A percentile compares a stretch with the other conserved stretches of the same genome.
These are phyloP conservation scores for Suhomyces sp. DNA, from an alignment of 805 yeast genomes.

Conservation along the genomic window DNA sequence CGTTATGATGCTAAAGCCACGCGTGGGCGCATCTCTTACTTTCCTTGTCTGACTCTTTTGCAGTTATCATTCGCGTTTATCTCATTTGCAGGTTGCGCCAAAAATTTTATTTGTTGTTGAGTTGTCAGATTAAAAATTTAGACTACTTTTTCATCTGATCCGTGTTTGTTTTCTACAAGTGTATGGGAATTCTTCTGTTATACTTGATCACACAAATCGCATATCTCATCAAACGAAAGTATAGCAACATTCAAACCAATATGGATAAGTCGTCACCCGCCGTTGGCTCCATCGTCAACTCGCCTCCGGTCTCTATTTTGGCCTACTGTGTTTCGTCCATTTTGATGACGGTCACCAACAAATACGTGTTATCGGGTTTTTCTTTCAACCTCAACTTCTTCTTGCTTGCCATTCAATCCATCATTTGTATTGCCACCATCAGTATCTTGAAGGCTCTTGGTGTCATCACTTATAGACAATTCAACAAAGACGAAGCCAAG, in stretches of 20 bases:
- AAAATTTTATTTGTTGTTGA: conserved; percentile 1
- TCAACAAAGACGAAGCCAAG: conserved; percentile 83
- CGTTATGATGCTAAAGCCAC: too few relatives aligned
- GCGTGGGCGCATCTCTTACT: neutral
- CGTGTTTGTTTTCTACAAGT: conserved; percentile 1
- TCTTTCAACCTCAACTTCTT: conserved; percentile 80
- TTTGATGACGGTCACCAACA: conserved; percentile 96
- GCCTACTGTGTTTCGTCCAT: conserved; percentile 93
- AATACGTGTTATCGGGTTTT: conserved; percentile 80
- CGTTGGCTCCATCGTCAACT: conserved; percentile 41
- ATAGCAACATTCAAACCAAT: conserved; percentile 4
- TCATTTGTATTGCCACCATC: conserved; percentile 76
- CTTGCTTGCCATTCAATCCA: conserved; percentile 81
- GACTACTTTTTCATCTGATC: neutral
- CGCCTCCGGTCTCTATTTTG: conserved; percentile 66
- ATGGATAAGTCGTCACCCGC: conserved; percentile 35
- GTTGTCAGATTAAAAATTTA: neutral
- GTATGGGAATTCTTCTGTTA: conserved; percentile 42
- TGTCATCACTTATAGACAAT: conserved; percentile 80
- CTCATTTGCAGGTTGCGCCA: neutral
- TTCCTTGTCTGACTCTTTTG: neutral
- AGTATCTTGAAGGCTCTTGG: conserved; percentile 69
- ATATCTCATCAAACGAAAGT: conserved; percentile 29
- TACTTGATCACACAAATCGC: conserved; percentile 35
- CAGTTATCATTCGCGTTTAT: neutral